Conservation (phyloP, 495 filamentous ascomycete species). For the Penicillium mononematosum region DNA sequence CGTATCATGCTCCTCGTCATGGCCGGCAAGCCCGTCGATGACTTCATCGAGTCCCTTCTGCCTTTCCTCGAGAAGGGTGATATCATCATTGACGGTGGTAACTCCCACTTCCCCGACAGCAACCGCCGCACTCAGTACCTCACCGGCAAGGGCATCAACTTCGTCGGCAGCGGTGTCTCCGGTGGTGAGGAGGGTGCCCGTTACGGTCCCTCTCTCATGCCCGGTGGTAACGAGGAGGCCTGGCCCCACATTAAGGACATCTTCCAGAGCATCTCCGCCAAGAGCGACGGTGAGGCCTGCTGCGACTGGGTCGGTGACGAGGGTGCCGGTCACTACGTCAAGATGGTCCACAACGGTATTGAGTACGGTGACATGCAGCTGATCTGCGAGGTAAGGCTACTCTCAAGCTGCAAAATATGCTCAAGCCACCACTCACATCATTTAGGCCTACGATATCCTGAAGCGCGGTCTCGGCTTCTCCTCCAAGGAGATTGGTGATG, state of each 20-base stretch:
- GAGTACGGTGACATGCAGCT: conserved; percentile 99
- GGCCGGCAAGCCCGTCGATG: conserved; percentile 95
- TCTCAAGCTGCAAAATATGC: conserved; percentile 1
- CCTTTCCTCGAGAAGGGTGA: conserved; percentile 87
- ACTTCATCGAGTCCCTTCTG: conserved; percentile 95
- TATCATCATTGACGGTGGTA: conserved; percentile 99
- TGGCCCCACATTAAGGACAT: conserved; percentile 99
- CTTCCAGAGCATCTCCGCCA: conserved; percentile 95
- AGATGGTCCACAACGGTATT: conserved; percentile 99
- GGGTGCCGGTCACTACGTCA: conserved; percentile 98
- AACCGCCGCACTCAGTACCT: conserved; percentile 93
- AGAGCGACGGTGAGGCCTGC: conserved; percentile 93
- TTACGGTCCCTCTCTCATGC: conserved; percentile 97
- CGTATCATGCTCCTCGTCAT: conserved; percentile 97
- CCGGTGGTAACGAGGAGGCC: conserved; percentile 94
- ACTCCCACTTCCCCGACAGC: conserved; percentile 98
- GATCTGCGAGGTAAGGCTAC: conserved; percentile 80
- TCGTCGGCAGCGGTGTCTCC: conserved; percentile 96
- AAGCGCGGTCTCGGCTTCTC: conserved; percentile 87
- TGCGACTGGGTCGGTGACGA: conserved; percentile 99
- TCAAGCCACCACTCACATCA: not conserved
- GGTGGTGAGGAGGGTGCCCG: conserved; percentile 99
- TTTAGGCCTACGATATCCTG: conserved; percentile 96
- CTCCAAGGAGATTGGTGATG: conserved; percentile 91
- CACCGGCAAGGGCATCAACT: conserved; percentile 81